phyloP scores from a whole-genome alignment of 2,329 filamentous ascomycete species.

The Chaetoscypha palmicola region DNA sequence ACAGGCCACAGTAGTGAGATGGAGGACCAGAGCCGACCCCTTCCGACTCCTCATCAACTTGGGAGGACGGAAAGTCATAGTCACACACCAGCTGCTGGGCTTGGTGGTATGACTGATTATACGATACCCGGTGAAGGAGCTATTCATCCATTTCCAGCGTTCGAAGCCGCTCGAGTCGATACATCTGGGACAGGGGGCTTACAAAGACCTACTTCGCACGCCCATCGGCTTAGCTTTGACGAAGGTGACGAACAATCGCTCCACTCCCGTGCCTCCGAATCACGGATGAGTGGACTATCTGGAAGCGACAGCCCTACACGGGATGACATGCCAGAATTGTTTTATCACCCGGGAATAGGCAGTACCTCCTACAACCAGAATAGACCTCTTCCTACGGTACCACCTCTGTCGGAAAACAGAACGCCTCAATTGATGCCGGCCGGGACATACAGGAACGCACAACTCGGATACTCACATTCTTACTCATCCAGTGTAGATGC shows the following conservation, averaged over 20 bases:
- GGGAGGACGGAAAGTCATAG: conserved; percentile 27
- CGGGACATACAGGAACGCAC: conserved; percentile 54
- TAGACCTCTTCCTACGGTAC: conserved; percentile 58
- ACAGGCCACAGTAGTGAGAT: conserved; percentile 32
- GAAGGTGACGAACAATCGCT: conserved; percentile 76
- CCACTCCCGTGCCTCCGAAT: conserved; percentile 47
- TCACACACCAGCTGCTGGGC: conserved; percentile 21
- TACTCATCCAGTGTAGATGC: conserved; percentile 42
- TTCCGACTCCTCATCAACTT: conserved; percentile 40
- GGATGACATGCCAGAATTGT: conserved; percentile 80
- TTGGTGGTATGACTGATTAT: conserved; percentile 32
- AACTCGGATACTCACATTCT: conserved; percentile 40
- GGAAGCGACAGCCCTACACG: conserved; percentile 58
- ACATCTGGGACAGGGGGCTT: conserved; percentile 86
- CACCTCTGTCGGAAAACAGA: conserved; percentile 40
- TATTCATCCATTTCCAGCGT: conserved; percentile 50
- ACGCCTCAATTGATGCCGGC: conserved; percentile 43
- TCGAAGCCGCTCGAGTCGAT: conserved; percentile 53
- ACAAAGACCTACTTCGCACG: conserved; percentile 63
- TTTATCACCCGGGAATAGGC: conserved; percentile 80
- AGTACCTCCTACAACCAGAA: conserved; percentile 48
- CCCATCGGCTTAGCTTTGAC: conserved; percentile 79
- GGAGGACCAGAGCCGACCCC: conserved; percentile 40
- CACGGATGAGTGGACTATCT: conserved; percentile 35
- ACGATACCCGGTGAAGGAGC: conserved; percentile 42